A percentile compares a stretch with the other conserved stretches of the same genome.
Evolutionary conservation across 192 early-diverging fungal species (phyloP).

Genomic region (Linnemannia elongata): DNA sequence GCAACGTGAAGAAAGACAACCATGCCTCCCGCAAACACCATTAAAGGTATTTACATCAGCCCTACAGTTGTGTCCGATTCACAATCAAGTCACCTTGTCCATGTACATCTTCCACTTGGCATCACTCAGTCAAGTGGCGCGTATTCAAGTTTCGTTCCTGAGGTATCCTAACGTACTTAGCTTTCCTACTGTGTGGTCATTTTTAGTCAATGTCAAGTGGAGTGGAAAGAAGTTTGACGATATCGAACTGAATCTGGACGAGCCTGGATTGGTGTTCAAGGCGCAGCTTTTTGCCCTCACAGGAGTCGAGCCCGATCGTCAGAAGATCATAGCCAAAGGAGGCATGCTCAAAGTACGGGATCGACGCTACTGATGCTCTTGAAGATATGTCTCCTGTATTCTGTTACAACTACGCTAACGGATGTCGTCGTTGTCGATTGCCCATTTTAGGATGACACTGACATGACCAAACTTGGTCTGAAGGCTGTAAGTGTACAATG

Average conservation of each 20-base stretch:
- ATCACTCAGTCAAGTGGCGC: too few species aligned
- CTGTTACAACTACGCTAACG: too few species aligned
- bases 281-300: constrained; percentile 91
- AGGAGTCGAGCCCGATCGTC: constrained; percentile 91
- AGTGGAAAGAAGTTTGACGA: constrained; percentile 87
- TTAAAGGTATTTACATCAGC: constrained; percentile 39
- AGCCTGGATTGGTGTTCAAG: constrained; percentile 87
- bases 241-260: constrained; percentile 79
- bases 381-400: neutral
- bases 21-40: constrained; percentile 55
- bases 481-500: constrained; percentile 70
- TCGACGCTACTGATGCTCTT: neutral
- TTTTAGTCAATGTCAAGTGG: constrained; percentile 90
- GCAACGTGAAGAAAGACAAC: neutral
- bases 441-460: constrained; percentile 77
- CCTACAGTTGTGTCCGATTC: too few species aligned
- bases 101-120: too few species aligned
- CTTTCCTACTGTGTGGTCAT: neutral
- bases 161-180: neutral
- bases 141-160: neutral
- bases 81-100: too few species aligned
- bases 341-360: constrained; percentile 84
- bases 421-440: neutral
- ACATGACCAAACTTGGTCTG: constrained; percentile 78
- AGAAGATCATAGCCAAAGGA: constrained; percentile 96